Evolutionary conservation across 192 early-diverging fungal genomes (phyloP).

Genomic region (Podila minutissima): DNA sequence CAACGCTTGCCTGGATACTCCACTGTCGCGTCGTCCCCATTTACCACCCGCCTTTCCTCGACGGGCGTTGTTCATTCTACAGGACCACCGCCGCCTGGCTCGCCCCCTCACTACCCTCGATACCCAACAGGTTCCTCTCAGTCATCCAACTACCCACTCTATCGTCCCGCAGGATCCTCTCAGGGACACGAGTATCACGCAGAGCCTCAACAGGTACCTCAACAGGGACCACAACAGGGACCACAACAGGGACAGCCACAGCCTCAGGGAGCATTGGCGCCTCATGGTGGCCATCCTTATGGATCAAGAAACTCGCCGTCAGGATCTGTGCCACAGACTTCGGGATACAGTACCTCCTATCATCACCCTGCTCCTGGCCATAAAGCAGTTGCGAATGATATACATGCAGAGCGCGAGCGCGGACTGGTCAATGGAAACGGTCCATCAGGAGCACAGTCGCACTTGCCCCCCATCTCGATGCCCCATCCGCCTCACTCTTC

Average conservation of each 20-base stretch:
- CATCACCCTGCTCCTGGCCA: constrained; percentile 15
- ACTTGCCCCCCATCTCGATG: constrained; percentile 29
- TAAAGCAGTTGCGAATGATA: constrained; percentile 6
- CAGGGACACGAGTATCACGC: constrained; percentile 40
- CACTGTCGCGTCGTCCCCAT: constrained; percentile 31
- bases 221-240: neutral
- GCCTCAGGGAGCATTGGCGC: constrained; percentile 1
- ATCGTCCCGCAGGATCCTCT: constrained; percentile 13
- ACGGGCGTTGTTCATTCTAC: constrained; percentile 43
- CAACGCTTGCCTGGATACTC: constrained; percentile 39
- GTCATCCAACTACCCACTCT: constrained; percentile 24
- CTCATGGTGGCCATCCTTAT: constrained; percentile 38
- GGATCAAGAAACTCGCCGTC: constrained; percentile 18
- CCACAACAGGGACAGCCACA: constrained; percentile 13
- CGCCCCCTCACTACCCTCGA: constrained; percentile 29
- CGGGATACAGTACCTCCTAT: constrained; percentile 31
- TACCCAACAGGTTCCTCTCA: constrained; percentile 19
- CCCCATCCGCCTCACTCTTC: constrained; percentile 10
- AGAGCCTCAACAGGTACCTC: constrained; percentile 13
- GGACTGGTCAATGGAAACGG: neutral
- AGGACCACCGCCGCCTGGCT: constrained; percentile 18
- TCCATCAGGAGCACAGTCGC: neutral
- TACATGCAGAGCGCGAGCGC: constrained; percentile 16
- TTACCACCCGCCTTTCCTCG: constrained; percentile 33
- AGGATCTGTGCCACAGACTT: neutral